Conservation (phyloP, 2,329 filamentous ascomycete species). For the Trichoderma brevicompactum region DNA sequence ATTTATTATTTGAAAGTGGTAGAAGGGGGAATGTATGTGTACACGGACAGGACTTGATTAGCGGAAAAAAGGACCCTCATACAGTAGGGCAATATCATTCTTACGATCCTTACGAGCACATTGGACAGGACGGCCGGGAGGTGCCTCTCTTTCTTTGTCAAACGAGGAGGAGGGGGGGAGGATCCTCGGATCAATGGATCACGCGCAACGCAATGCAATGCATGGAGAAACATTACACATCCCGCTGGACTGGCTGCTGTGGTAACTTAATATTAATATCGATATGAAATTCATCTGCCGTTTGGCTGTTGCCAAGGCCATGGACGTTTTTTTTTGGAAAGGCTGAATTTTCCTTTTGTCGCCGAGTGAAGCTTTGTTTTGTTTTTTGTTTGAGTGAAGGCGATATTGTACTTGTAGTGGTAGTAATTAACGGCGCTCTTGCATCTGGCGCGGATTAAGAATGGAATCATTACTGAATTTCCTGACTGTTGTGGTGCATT, state of each 20-base stretch:
- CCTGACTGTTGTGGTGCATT: neutral
- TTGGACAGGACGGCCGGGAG: slow-evolving; percentile 36
- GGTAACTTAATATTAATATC: slow-evolving; percentile 28
- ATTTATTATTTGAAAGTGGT: slow-evolving; percentile 12
- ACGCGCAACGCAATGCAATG: slow-evolving; percentile 21
- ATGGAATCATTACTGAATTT: neutral
- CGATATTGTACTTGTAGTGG: neutral
- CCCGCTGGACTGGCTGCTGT: slow-evolving; percentile 22
- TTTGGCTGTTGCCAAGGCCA: slow-evolving; percentile 24
- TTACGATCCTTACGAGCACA: slow-evolving; percentile 61
- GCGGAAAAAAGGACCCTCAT: slow-evolving; percentile 26
- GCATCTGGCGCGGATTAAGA: neutral
- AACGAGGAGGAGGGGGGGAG: slow-evolving; percentile 27
- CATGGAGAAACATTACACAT: slow-evolving; percentile 2
- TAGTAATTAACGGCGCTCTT: neutral
- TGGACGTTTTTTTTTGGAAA: slow-evolving; percentile 23
- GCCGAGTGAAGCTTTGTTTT: neutral
- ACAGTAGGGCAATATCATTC: slow-evolving; percentile 47
- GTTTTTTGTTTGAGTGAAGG: neutral
- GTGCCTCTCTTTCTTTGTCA: neutral
- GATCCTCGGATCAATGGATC: slow-evolving; percentile 20
- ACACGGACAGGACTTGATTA: slow-evolving; percentile 30
- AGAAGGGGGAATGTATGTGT: slow-evolving; percentile 29
- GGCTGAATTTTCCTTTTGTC: neutral
- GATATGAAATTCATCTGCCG: slow-evolving; percentile 20